Evolutionary conservation across 2,329 filamentous ascomycete genomes (phyloP), one percentile per base, ranked within the genome.

Genomic region (Penicillium paneum): DNA sequence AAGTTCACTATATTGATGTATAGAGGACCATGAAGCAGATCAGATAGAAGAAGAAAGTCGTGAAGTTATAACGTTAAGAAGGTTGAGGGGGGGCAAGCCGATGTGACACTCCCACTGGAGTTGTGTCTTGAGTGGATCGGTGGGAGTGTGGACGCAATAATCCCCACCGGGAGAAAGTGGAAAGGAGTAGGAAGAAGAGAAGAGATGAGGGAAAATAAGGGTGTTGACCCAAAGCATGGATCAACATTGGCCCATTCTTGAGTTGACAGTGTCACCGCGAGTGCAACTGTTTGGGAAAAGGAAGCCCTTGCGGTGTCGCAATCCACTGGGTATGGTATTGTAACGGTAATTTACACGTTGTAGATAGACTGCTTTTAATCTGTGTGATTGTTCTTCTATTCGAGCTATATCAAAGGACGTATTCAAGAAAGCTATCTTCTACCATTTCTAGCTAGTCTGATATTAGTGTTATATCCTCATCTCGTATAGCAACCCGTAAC

Each of bases 181-280:
- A 39, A 38, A 21, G 36, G 38, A 54, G 29, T 38, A 42, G 35
- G 21, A 36, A 44, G 48, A 39, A 40, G 19, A 42, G 45, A 41
- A 49, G 32, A 52, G 36, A 19, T 40, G 29, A 38, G 35, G 32
- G 38, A 29, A 47, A 10, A 48, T 21, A 48, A 47, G 50, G 54
- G 40, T 34, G 32, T 40, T 40, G 41, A 45, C 43, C 42, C 43
- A 43, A 62, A 62, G 56, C 57, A 64, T 64, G 62, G 63, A 65
- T 65, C 63, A 65, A 63, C 63, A 64, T 52, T 64, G 62, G 61
- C 54, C 58, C 63, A 65, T 65, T 65, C 63, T 53, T 62, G 49
- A 35, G 56, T 55, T 50, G 52, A 54, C 51, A 62, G 63, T 64
- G 61, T 63, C 55, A 64, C 62, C 51, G 44, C 32, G 48, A 60